Conservation (phyloP, 2,329 filamentous ascomycete genomes). For the Phaeoacremonium minimum region DNA sequence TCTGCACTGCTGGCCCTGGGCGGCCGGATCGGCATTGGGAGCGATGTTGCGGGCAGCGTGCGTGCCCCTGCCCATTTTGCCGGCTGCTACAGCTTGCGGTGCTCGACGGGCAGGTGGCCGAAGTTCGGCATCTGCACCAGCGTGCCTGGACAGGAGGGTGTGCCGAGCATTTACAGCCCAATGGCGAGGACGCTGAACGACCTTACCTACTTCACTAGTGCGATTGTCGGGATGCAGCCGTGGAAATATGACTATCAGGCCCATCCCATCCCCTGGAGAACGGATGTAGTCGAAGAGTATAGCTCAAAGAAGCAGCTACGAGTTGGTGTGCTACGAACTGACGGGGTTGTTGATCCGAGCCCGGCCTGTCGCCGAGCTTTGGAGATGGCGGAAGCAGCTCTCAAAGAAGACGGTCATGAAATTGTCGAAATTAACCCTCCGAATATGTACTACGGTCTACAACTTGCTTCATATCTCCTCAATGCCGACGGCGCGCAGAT, state of each 20-base stretch:
- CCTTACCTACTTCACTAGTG: conserved; percentile 76
- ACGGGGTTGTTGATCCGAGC: conserved; percentile 79
- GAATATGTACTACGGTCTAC: conserved; percentile 68
- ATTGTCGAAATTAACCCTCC: conserved; percentile 63
- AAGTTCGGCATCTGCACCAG: conserved; percentile 79
- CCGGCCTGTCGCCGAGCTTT: conserved; percentile 80
- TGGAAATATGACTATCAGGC: conserved; percentile 88
- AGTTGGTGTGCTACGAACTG: conserved; percentile 73
- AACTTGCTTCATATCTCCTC: conserved; percentile 73
- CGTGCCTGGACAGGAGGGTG: conserved; percentile 89
- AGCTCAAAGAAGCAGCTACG: conserved; percentile 58
- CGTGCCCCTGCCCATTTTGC: conserved; percentile 84
- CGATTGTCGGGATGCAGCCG: conserved; percentile 74
- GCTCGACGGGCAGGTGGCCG: conserved; percentile 86
- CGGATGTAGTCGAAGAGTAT: conserved; percentile 54
- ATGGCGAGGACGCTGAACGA: conserved; percentile 87
- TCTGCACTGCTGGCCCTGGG: conserved; percentile 76
- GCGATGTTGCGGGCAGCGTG: conserved; percentile 87
- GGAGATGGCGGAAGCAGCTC: conserved; percentile 63
- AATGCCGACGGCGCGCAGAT: conserved; percentile 81
- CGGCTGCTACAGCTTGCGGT: conserved; percentile 81
- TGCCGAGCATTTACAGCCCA: conserved; percentile 84
- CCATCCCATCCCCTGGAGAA: conserved; percentile 78
- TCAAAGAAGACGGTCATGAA: conserved; percentile 70
- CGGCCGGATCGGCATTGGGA: conserved; percentile 83